Evolutionary conservation across 2,329 filamentous ascomycete genomes (phyloP).

Genomic region (Curvularia verruculosa): DNA sequence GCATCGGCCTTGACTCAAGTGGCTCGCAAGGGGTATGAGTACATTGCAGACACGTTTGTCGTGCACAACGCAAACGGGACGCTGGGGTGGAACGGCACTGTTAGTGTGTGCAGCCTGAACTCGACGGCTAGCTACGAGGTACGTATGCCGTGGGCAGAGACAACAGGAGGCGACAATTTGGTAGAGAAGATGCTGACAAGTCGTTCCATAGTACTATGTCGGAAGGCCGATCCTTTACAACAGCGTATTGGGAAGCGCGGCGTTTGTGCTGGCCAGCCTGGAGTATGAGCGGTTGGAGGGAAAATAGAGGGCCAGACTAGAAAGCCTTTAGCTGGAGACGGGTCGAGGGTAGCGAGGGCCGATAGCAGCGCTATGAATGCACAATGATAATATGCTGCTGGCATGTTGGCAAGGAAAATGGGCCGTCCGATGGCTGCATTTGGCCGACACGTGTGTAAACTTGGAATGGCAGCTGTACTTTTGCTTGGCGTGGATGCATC

Average conservation of each 20-base stretch:
- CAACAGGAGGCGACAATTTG: background rate
- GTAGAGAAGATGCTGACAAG: conserved; percentile 1
- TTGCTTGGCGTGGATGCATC: conserved; percentile 1
- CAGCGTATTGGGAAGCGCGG: conserved; percentile 26
- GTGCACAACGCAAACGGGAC: conserved; percentile 27
- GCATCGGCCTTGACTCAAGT: conserved; percentile 9
- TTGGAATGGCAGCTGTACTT: conserved; percentile 3
- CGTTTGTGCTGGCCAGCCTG: conserved; percentile 35
- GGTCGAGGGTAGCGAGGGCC: background rate
- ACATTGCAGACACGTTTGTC: conserved; percentile 29
- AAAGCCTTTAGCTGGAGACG: background rate
- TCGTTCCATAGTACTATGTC: conserved; percentile 49
- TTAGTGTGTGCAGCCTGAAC: conserved; percentile 35
- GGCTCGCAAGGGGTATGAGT: conserved; percentile 50
- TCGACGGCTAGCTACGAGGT: conserved; percentile 33
- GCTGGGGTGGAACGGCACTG: conserved; percentile 43
- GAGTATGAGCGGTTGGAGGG: conserved; percentile 24
- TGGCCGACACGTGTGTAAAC: conserved; percentile 2
- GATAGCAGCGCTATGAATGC: background rate
- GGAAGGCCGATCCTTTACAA: conserved; percentile 44
- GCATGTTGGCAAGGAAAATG: conserved; percentile 1
- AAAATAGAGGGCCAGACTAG: background rate
- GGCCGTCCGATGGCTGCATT: background rate
- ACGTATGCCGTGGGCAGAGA: conserved; percentile 7
- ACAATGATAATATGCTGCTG: background rate